These are phyloP conservation scores for Aspergillus sp. DNA, from an alignment of 2,329 filamentous ascomycete genomes.

Conservation along the genomic window DNA sequence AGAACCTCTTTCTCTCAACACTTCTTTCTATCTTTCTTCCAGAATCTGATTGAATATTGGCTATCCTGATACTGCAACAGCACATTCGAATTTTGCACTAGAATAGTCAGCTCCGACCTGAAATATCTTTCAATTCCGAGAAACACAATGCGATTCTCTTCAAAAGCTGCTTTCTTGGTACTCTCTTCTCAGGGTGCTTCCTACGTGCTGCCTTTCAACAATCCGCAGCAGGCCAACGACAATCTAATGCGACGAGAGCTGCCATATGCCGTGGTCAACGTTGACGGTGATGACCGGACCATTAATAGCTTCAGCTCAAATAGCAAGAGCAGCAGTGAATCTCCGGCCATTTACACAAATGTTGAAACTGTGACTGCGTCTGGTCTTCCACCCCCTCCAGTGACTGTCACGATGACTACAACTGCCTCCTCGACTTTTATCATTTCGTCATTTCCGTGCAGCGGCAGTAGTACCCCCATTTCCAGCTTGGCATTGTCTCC, in stretches of 20 bases:
- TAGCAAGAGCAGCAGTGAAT: constrained; percentile 4
- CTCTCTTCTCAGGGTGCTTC: constrained; percentile 21
- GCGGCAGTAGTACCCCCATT: neutral
- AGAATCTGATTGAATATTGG: neutral
- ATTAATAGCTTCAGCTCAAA: neutral
- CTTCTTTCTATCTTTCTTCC: neutral
- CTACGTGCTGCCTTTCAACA: constrained; percentile 22
- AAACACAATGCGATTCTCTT: constrained; percentile 22
- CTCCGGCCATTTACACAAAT: constrained; percentile 4
- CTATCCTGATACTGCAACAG: neutral
- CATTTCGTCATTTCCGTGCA: constrained; percentile 13
- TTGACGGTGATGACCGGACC: constrained; percentile 15
- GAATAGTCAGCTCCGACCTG: neutral
- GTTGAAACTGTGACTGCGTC: constrained; percentile 12
- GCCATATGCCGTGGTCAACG: constrained; percentile 27
- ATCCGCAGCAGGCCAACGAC: constrained; percentile 11
- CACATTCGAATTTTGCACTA: neutral
- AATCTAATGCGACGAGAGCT: constrained; percentile 19
- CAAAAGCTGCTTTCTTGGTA: constrained; percentile 17
- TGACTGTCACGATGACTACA: constrained; percentile 18
- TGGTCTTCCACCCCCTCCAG: constrained; percentile 11
- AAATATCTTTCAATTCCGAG: constrained; percentile 1
- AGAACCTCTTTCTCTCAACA: neutral
- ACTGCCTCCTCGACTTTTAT: constrained; percentile 15
- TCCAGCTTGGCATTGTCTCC: neutral